phyloP scores from a whole-genome alignment of 2,329 filamentous ascomycete genomes.

The Bipolaris victoriae region DNA sequence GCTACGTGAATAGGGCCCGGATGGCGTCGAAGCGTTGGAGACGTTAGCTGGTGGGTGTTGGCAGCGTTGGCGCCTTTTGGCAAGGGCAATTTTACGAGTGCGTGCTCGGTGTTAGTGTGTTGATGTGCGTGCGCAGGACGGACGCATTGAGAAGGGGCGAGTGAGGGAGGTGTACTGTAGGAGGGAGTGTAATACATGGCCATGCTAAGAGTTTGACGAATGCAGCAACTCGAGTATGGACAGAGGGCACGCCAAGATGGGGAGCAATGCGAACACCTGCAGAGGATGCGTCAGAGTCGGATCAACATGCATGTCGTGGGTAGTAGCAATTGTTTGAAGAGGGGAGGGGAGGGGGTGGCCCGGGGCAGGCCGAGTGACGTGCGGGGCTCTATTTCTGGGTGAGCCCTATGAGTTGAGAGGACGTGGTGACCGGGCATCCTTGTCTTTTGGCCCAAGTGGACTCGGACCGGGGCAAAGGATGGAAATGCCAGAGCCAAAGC shows the following conservation, averaged over 20 bases:
- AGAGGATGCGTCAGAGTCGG: conserved; percentile 7
- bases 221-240: conserved; percentile 1
- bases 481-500: background rate
- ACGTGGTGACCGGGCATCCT: conserved; percentile 14
- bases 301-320: conserved; percentile 38
- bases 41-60: conserved; percentile 11
- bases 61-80: background rate
- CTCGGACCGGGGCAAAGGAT: background rate
- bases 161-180: background rate
- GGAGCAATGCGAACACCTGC: conserved; percentile 11
- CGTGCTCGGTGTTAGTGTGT: background rate
- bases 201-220: conserved; percentile 16
- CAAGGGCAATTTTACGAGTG: background rate
- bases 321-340: conserved; percentile 19
- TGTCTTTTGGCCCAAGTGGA: conserved; percentile 16
- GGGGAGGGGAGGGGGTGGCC: conserved; percentile 3
- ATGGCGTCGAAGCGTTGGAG: background rate
- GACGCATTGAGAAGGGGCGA: background rate
- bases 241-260: conserved; percentile 5
- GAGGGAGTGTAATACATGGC: background rate
- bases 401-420: conserved; percentile 11
- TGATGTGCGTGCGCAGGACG: background rate
- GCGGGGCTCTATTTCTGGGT: conserved; percentile 30
- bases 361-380: conserved; percentile 31
- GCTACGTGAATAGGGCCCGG: conserved; percentile 3